phyloP scores from a whole-genome alignment of 2,329 filamentous ascomycete genomes.

The Aspergillus sp. region DNA sequence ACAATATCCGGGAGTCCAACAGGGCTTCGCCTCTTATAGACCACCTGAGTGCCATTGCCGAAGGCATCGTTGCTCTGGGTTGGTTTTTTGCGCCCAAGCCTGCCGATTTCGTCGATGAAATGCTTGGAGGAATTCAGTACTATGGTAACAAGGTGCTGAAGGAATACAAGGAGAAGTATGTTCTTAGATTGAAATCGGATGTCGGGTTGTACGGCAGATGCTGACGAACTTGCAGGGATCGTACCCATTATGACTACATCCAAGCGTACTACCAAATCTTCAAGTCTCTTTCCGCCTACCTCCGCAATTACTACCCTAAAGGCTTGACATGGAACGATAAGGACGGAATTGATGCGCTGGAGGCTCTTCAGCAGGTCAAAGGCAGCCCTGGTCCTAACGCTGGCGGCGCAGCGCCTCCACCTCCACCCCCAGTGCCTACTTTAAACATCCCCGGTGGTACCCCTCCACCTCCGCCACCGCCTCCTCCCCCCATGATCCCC shows the following conservation, averaged over 20 bases:
- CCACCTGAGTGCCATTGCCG: slow-evolving; percentile 82
- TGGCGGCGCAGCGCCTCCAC: slow-evolving; percentile 41
- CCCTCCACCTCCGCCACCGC: slow-evolving; percentile 64
- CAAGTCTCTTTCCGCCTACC: slow-evolving; percentile 77
- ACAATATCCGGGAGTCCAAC: slow-evolving; percentile 78
- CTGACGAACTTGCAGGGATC: slow-evolving; percentile 58
- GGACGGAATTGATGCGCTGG: slow-evolving; percentile 69
- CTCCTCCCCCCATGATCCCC: slow-evolving; percentile 46
- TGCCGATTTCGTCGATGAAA: slow-evolving; percentile 80
- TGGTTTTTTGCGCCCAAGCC: slow-evolving; percentile 90
- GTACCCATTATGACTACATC: slow-evolving; percentile 81
- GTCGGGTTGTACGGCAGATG: background rate
- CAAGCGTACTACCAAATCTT: slow-evolving; percentile 91
- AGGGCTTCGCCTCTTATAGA: slow-evolving; percentile 72
- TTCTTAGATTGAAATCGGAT: background rate
- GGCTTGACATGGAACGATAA: slow-evolving; percentile 86
- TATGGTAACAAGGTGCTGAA: slow-evolving; percentile 93
- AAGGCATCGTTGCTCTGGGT: slow-evolving; percentile 83
- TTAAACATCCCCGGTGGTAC: slow-evolving; percentile 54
- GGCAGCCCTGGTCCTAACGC: slow-evolving; percentile 33
- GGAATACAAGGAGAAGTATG: slow-evolving; percentile 79
- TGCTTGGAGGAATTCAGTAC: slow-evolving; percentile 81
- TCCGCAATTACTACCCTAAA: slow-evolving; percentile 76
- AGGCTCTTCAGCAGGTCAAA: slow-evolving; percentile 63
- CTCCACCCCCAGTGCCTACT: slow-evolving; percentile 49